phyloP scores from a whole-genome alignment of 345 rosid species.

The Boechera divaricarpa region DNA sequence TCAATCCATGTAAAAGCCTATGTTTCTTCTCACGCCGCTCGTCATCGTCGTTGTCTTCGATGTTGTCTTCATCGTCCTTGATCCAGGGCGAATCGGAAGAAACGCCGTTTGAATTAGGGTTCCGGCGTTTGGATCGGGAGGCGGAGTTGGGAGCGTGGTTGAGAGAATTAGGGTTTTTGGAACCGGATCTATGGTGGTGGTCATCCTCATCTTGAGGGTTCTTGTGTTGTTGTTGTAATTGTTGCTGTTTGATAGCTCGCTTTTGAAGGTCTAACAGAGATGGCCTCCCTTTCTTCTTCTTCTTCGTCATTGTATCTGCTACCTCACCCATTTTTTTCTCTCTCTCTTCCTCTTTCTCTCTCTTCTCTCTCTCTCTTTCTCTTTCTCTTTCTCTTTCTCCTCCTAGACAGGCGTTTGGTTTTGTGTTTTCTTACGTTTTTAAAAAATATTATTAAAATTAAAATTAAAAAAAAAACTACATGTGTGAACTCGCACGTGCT shows the following conservation, averaged over 20 bases:
- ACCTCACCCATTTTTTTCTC: slow-evolving; percentile 52
- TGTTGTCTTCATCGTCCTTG: slow-evolving; percentile 41
- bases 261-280: slow-evolving; percentile 92
- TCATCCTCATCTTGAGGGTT: not conserved
- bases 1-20: slow-evolving; percentile 67
- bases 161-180: slow-evolving; percentile 65
- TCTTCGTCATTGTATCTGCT: slow-evolving; percentile 69
- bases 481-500: not conserved
- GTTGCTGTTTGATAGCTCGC: slow-evolving; percentile 83
- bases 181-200: slow-evolving; percentile 47
- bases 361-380: not conserved
- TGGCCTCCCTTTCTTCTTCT: slow-evolving; percentile 98
- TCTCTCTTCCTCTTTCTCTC: not conserved
- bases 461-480: not conserved
- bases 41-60: slow-evolving; percentile 61
- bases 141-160: slow-evolving; percentile 41
- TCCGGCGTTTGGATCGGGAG: slow-evolving; percentile 65
- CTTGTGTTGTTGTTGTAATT: slow-evolving; percentile 45
- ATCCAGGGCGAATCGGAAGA: slow-evolving; percentile 43
- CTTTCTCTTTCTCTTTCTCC: not conserved
- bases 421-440: not conserved
- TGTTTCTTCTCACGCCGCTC: slow-evolving; percentile 81
- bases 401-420: not conserved
- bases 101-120: slow-evolving; percentile 49
- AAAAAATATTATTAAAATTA: no score